A percentile compares a stretch with the other conserved stretches of the same genome.
phyloP scores from a whole-genome alignment of 2,329 filamentous ascomycete species.

The Penicillium sp. region DNA sequence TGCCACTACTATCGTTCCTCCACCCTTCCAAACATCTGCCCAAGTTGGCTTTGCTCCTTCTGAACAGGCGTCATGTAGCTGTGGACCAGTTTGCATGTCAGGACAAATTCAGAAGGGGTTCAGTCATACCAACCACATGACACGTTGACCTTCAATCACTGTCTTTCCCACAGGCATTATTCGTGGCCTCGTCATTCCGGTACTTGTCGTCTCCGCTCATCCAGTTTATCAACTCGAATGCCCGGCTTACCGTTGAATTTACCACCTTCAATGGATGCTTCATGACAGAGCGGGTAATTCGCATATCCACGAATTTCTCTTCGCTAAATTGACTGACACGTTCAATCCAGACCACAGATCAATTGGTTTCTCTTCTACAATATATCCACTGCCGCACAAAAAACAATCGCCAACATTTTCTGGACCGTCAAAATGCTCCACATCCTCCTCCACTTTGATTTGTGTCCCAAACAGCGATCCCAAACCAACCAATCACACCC shows the following conservation, averaged over 20 bases:
- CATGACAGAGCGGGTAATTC: background rate
- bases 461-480: background rate
- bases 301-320: background rate
- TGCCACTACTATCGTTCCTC: background rate
- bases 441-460: background rate
- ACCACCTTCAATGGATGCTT: background rate
- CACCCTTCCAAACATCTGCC: background rate
- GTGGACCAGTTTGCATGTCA: background rate
- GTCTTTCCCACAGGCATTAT: background rate
- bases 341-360: background rate
- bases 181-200: background rate
- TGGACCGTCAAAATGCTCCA: background rate
- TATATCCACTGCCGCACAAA: background rate
- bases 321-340: background rate
- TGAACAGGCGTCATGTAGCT: constrained; percentile 10
- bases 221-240: background rate
- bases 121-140: background rate
- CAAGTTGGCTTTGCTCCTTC: background rate
- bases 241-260: background rate
- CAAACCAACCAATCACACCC: background rate
- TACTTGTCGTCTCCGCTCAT: background rate
- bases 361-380: background rate
- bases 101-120: constrained; percentile 2
- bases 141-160: constrained; percentile 5
- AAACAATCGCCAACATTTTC: background rate